Evolutionary conservation across 805 yeast genomes (phyloP).

Genomic region (Kodamaea hsintzibuensis): DNA sequence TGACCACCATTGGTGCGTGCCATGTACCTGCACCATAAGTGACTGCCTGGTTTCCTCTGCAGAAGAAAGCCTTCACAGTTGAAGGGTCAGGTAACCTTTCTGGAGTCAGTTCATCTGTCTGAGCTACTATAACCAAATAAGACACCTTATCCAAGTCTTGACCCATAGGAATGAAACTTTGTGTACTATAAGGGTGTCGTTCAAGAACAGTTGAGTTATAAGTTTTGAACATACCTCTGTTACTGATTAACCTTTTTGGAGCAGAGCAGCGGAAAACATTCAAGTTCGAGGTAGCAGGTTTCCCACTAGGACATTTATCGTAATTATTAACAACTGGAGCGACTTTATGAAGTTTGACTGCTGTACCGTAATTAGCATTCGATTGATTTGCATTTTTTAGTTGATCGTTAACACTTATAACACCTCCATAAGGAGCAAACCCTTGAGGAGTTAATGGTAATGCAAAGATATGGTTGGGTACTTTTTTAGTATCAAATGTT

Average conservation of each 20-base stretch:
- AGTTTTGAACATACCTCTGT: conserved; percentile 13
- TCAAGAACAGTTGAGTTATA: conserved; percentile 74
- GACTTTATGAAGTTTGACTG: conserved; percentile 71
- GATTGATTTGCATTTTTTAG: conserved; percentile 37
- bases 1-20: conserved; percentile 97
- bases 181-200: conserved; percentile 86
- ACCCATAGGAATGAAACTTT: conserved; percentile 92
- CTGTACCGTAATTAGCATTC: conserved; percentile 93
- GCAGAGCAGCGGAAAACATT: conserved; percentile 82
- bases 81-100: conserved; percentile 60
- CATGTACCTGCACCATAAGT: conserved; percentile 85
- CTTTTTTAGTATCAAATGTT: conserved; percentile 30
- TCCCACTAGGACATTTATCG: conserved; percentile 45
- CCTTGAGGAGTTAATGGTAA: conserved; percentile 62
- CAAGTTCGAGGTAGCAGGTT: conserved; percentile 63
- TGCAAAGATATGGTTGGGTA: conserved; percentile 41
- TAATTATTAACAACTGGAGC: conserved; percentile 64
- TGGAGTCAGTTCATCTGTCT: conserved; percentile 38
- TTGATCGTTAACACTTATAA: conserved; percentile 78
- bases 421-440: conserved; percentile 71
- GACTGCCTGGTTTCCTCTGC: conserved; percentile 83
- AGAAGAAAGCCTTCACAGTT: conserved; percentile 64
- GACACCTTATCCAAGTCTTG: conserved; percentile 47
- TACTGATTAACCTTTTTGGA: conserved; percentile 58
- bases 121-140: conserved; percentile 81